Evolutionary conservation across 805 yeast species (phyloP), one percentile per base, ranked within the genome.

Genomic region (Sugiyamaella valdiviana): DNA sequence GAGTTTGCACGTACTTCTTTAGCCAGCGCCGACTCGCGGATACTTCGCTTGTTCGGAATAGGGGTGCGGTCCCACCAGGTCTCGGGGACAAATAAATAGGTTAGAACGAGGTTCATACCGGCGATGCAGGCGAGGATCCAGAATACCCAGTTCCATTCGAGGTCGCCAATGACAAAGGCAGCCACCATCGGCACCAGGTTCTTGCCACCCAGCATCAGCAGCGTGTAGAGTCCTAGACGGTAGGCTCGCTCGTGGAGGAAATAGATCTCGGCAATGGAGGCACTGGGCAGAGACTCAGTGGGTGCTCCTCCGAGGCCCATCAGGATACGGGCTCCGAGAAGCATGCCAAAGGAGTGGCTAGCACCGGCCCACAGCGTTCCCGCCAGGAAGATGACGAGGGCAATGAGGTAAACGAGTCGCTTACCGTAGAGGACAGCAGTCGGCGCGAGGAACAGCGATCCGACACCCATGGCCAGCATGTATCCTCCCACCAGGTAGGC

Each of bases 21-120:
- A 1, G 82, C 83, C 17, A 66, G 66, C 42, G 65, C 65, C 2
- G 80, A 68, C 61, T 79, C 84, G 46, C 64, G 62, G 17, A 64
- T 55, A 2, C 79, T 74, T 51, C 77, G 63, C 54, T 75, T 73
- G 53, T 67, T 68, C 2, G 74, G 75, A 1, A 69, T 67, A 4
- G 82, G 81, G 0, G 75, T 60, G 49, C 85, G 67, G 50, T 75
- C 78, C 81, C 82, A 79, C 63, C 76, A 79, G 1, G 85, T 80
- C 50, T 80, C 85, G 2, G 84, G 85, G 17, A 78, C 83, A 58
- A 78, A 79, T 10, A 79, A 57, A 48, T 71, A 73, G 12, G 77
- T 73, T 23, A 72, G 61, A 1, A 72, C 55, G 29, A 77, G 65
- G 54, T 70, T 67, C 36, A 68, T 59, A 0, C 78, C 83, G 12